Evolutionary conservation across 2,329 filamentous ascomycete species (phyloP), one percentile per base, ranked within the genome.

Genomic region (Fusarium nanum): DNA sequence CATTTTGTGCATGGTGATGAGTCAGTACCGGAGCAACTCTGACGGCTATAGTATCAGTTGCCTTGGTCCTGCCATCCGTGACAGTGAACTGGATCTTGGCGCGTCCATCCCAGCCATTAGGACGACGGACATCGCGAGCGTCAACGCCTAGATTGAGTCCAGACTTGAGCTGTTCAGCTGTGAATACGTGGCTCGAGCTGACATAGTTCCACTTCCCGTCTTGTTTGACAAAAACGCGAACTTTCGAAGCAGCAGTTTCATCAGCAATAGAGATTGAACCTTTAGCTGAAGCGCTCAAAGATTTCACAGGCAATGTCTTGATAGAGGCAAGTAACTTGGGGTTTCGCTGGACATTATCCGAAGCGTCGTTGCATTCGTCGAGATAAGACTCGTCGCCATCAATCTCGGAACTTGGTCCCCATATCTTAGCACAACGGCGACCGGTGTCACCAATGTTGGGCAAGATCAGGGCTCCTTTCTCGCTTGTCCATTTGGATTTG

Each of bases 111-210:
- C 78, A 79, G 4, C 45, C 64, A 0, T 55, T 20, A 1, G 72
- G 50, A 1, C 71, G 52, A 1, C 68, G 70, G 3, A 77, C 68
- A 30, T 81, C 78, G 3, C 80, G 75, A 0, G 71, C 77, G 62
- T 82, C 80, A 3, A 82, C 71, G 1, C 78, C 78, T 0, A 82
- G 66, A 10, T 72, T 61, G 2, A 81, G 69, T 1, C 80, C 81
- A 1, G 52, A 25, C 3, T 68, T 66, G 3, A 82, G 60, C 16
- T 78, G 64, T 4, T 64, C 56, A 2, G 76, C 54, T 2, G 67
- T 72, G 41, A 82, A 82, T 1, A 56, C 69, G 14, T 74, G 46
- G 14, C 62, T 1, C 49, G 45, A 9, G 73, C 57, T 3, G 34
- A 78, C 67, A 5, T 77, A 66, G 0, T 45, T 46, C 78, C 79